Conservation (phyloP, 139 green algal species). For the Pleodorina starrii region DNA sequence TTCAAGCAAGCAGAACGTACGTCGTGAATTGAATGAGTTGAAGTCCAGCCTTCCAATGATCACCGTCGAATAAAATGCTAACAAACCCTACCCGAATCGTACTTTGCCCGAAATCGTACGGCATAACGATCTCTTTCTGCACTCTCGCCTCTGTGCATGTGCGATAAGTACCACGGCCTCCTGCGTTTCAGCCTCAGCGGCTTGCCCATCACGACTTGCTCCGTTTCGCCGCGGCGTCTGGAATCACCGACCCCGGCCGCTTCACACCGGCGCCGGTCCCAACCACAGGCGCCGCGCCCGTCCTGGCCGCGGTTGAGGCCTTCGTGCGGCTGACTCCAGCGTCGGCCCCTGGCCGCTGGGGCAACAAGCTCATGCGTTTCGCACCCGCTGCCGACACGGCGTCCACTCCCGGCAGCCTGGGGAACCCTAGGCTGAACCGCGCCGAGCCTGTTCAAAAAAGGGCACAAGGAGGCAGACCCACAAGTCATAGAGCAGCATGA, state of each 20-base stretch:
- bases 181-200: too few relatives aligned
- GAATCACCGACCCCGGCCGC: neutral
- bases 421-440: neutral
- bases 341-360: neutral
- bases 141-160: neutral
- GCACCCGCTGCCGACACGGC: neutral
- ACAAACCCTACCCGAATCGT: too few relatives aligned
- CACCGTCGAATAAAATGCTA: too few relatives aligned
- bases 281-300: neutral
- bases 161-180: neutral
- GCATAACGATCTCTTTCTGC: neutral
- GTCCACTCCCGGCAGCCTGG: neutral
- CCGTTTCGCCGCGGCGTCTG: neutral
- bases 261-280: neutral
- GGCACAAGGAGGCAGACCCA: too few relatives aligned
- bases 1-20: too few relatives aligned
- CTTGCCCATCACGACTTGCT: slow-evolving; percentile 5
- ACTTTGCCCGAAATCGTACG: too few relatives aligned
- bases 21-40: too few relatives aligned
- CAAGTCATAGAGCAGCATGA: too few relatives aligned
- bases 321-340: slow-evolving; percentile 1
- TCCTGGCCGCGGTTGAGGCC: neutral
- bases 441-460: too few relatives aligned
- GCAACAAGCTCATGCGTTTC: slow-evolving; percentile 31
- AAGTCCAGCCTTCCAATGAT: too few relatives aligned